Conservation (phyloP, 139 green algal species). For the Tetratostichococcus sp. region DNA sequence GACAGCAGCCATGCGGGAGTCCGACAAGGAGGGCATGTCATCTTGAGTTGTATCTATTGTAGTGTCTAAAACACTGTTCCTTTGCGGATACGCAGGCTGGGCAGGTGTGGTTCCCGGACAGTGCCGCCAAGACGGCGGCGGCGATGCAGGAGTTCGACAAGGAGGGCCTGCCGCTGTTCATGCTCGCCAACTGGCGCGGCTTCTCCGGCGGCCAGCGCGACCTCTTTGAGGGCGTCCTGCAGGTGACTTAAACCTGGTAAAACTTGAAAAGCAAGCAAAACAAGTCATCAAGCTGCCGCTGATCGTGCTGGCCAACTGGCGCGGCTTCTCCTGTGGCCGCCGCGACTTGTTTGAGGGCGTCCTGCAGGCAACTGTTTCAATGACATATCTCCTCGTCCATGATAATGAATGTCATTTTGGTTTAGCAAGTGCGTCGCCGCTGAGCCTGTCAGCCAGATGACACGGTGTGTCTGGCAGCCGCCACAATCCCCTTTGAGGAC, state of each 20-base stretch:
- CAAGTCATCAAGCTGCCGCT: slow-evolving; percentile 83
- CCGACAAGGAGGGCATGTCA: slow-evolving; percentile 91
- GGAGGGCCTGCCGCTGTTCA: slow-evolving; percentile 93
- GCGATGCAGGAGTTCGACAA: slow-evolving; percentile 96
- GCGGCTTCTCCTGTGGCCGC: slow-evolving; percentile 95
- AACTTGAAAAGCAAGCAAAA: too few species aligned
- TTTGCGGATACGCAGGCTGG: slow-evolving; percentile 30
- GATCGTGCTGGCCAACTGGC: slow-evolving; percentile 98
- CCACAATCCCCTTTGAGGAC: slow-evolving; percentile 95
- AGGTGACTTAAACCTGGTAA: slow-evolving; percentile 37
- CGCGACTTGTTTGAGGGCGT: slow-evolving; percentile 97
- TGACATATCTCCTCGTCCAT: too few species aligned
- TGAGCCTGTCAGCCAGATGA: slow-evolving; percentile 99
- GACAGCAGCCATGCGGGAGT: slow-evolving; percentile 94
- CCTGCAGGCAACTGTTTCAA: slow-evolving; percentile 85
- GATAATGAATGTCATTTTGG: too few species aligned
- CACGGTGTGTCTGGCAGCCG: slow-evolving; percentile 94
- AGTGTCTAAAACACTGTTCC: too few species aligned
- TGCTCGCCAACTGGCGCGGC: slow-evolving; percentile 98
- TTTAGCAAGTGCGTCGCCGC: too few species aligned
- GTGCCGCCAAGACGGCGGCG: slow-evolving; percentile 92
- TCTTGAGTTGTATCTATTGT: too few species aligned
- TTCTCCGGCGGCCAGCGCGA: slow-evolving; percentile 96
- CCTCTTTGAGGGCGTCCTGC: slow-evolving; percentile 96
- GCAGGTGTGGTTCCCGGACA: slow-evolving; percentile 98